Evolutionary conservation across 352 stramenopile genomes (phyloP).

Genomic region (Globisporangium megalacanthum): DNA sequence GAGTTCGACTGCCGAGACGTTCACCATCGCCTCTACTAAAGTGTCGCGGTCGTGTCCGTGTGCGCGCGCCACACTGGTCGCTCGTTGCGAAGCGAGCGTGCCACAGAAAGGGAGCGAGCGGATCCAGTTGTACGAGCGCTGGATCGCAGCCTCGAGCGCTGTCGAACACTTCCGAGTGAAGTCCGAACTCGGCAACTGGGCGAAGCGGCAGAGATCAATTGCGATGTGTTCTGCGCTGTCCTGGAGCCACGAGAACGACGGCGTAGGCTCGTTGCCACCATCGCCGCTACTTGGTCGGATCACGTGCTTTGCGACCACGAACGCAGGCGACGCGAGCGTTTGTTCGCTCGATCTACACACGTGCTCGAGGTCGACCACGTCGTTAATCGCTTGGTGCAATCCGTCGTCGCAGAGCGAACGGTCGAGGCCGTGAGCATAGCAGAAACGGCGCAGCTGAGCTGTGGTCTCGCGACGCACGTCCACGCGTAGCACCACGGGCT

Average conservation of each 20-base stretch:
- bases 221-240: slow-evolving; percentile 35
- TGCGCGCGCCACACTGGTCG: neutral
- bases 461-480: slow-evolving; percentile 18
- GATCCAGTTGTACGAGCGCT: slow-evolving; percentile 35
- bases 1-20: slow-evolving; percentile 7
- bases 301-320: slow-evolving; percentile 35
- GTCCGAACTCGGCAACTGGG: neutral
- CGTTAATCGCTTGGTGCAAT: slow-evolving; percentile 19
- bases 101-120: slow-evolving; percentile 22
- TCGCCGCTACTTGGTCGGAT: slow-evolving; percentile 8
- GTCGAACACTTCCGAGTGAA: slow-evolving; percentile 9
- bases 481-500: slow-evolving; percentile 34
- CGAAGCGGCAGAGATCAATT: slow-evolving; percentile 35
- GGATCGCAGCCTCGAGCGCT: slow-evolving; percentile 18
- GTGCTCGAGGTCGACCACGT: slow-evolving; percentile 24
- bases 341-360: slow-evolving; percentile 17
- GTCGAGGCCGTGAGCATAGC: slow-evolving; percentile 26
- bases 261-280: neutral
- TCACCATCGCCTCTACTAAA: neutral
- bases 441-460: slow-evolving; percentile 37
- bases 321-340: slow-evolving; percentile 17
- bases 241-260: slow-evolving; percentile 25
- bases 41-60: neutral
- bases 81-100: neutral
- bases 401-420: slow-evolving; percentile 14